Evolutionary conservation across 1,284 basidiomycete species (phyloP), one percentile per base, ranked within the genome.

Genomic region (Ceraceosorus guamensis): DNA sequence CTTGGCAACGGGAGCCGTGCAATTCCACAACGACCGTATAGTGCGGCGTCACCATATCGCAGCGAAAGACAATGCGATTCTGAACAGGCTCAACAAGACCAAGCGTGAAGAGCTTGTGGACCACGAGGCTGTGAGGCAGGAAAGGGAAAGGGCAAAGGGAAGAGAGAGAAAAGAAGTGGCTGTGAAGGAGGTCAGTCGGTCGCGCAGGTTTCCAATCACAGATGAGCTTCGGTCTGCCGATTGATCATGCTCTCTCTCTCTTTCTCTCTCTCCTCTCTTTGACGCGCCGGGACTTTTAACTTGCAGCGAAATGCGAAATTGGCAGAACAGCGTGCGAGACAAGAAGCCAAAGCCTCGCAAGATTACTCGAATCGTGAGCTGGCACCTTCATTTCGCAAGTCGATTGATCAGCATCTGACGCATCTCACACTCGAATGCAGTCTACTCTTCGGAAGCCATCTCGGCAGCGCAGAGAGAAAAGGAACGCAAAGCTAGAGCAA

Each of bases 41-140:
- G 89, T 89, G 55, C 53, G 80, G 33, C 46, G 70, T 85, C 88
- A 90, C 4, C 83, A 93, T 71, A 80, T 97, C 8, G 73, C 82
- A 1, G 85, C 85, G 55, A 84, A 91, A 43, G 88, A 95, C 64
- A 98, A 97, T 70, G 76, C 81, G 2, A 88, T 96, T 56, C 87
- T 98, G 31, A 97, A 97, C 71, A 83, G 93, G 16, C 79, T 98
- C 48, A 93, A 92, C 79, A 98, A 97, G 80, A 96, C 92, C 11
- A 96, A 92, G 71, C 79, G 83, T 44, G 73, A 65, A 48, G 54
- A 60, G 0, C 55, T 55, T 50, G 90, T 97, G 3, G 89, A 97
- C 70, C 91, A 95, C 69, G 92, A 97, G 75, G 83, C 87, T 57
- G 91, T 95, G 67, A 81, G 82, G 16, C 80, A 90, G 46, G 90